Conservation (phyloP, 2,329 filamentous ascomycete species). For the Aspergillus pseudoterreus region DNA sequence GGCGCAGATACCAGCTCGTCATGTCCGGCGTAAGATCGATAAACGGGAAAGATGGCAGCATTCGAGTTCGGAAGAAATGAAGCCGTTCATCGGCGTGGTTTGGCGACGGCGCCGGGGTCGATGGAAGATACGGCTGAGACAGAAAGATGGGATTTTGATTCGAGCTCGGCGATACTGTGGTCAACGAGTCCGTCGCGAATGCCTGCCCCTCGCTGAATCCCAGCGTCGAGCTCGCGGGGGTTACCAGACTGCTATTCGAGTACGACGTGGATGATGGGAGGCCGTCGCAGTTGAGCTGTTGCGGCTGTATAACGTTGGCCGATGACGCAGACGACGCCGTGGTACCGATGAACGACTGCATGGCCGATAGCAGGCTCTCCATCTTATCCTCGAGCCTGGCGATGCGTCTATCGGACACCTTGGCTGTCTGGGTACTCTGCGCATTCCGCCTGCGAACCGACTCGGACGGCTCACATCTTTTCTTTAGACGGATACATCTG, state of each 20-base stretch:
- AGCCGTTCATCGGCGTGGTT: constrained; percentile 19
- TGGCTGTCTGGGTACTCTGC: constrained; percentile 12
- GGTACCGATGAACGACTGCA: constrained; percentile 23
- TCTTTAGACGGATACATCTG: constrained; percentile 36
- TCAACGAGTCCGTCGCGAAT: neutral
- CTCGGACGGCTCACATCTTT: constrained; percentile 32
- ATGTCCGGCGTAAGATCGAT: constrained; percentile 25
- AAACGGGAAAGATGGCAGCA: constrained; percentile 37
- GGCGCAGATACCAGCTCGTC: constrained; percentile 29
- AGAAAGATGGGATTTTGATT: neutral
- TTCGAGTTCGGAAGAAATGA: constrained; percentile 27
- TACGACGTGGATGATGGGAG: constrained; percentile 2
- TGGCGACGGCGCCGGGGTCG: constrained; percentile 2
- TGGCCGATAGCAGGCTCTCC: constrained; percentile 27
- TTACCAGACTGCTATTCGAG: constrained; percentile 1
- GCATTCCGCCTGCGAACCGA: constrained; percentile 29
- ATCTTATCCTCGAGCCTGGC: constrained; percentile 34
- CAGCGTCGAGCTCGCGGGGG: neutral
- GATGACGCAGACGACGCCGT: neutral
- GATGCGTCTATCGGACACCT: constrained; percentile 30
- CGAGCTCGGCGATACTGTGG: constrained; percentile 2
- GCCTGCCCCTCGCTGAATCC: neutral
- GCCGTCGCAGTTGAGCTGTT: constrained; percentile 1
- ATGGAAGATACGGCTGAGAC: neutral
- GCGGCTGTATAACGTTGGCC: neutral